Conservation (phyloP, 169 alveolate species). For the Plasmodium yoelii region DNA sequence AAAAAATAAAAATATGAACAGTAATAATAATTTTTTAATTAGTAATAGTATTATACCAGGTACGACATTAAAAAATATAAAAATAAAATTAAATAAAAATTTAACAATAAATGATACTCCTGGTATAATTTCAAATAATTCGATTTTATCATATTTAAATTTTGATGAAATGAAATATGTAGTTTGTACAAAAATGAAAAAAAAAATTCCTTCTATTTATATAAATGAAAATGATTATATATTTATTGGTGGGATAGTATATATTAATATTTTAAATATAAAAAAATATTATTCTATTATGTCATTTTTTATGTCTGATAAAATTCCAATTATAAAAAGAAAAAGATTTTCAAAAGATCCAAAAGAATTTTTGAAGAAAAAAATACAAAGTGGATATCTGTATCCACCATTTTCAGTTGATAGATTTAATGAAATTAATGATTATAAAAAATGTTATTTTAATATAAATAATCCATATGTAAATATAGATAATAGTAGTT, state of each 20-base stretch:
- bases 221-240: constrained; percentile 72
- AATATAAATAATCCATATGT: constrained; percentile 25
- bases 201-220: constrained; percentile 54
- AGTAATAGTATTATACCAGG: constrained; percentile 86
- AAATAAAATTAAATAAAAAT: constrained; percentile 77
- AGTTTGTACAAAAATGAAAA: constrained; percentile 65
- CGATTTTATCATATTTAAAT: constrained; percentile 80
- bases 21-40: constrained; percentile 2
- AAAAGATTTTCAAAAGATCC: constrained; percentile 51
- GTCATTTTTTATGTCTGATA: constrained; percentile 73
- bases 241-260: constrained; percentile 68
- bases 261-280: constrained; percentile 64
- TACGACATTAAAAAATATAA: constrained; percentile 81
- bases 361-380: constrained; percentile 28
- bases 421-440: constrained; percentile 42
- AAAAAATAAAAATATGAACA: constrained; percentile 1
- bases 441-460: constrained; percentile 59
- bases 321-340: constrained; percentile 68
- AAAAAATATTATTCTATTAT: constrained; percentile 34
- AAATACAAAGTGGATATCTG: constrained; percentile 59
- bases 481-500: constrained; percentile 46
- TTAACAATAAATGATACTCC: constrained; percentile 85
- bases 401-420: constrained; percentile 70
- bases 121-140: constrained; percentile 81
- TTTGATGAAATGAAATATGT: constrained; percentile 76